Percentiles rank a stretch among this genome's conserved stretches.
These are phyloP conservation scores for Diplodia intermedia DNA, from an alignment of 2,329 filamentous ascomycete genomes.

Conservation along the genomic window DNA sequence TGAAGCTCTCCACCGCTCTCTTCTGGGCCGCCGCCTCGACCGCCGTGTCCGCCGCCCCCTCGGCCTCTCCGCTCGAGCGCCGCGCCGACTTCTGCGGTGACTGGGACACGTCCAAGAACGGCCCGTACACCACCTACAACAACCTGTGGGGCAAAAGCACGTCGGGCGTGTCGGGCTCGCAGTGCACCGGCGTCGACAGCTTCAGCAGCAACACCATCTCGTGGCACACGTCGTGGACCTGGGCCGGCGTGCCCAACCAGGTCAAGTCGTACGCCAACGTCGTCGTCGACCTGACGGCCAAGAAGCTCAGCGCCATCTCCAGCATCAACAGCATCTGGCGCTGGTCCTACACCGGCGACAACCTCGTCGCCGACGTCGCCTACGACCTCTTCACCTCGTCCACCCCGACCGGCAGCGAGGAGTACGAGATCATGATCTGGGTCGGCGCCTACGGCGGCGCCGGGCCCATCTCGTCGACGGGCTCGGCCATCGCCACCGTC, in stretches of 20 bases:
- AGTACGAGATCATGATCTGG: constrained; percentile 67
- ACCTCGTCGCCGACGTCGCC: constrained; percentile 63
- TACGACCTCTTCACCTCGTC: constrained; percentile 67
- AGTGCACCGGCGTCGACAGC: constrained; percentile 55
- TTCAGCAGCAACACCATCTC: constrained; percentile 47
- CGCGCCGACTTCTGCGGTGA: constrained; percentile 45
- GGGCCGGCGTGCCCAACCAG: constrained; percentile 47
- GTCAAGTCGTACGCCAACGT: constrained; percentile 55
- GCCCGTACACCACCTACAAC: constrained; percentile 45
- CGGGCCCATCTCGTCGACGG: constrained; percentile 65
- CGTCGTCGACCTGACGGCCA: constrained; percentile 34
- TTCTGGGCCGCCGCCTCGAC: constrained; percentile 40
- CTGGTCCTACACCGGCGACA: constrained; percentile 59
- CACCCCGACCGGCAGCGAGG: constrained; percentile 60
- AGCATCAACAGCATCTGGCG: constrained; percentile 55
- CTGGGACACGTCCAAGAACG: constrained; percentile 41
- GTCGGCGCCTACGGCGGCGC: constrained; percentile 63
- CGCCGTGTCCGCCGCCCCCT: constrained; percentile 40
- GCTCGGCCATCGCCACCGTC: constrained; percentile 60
- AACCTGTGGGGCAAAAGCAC: constrained; percentile 53
- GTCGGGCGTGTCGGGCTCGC: constrained; percentile 52
- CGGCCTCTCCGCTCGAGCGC: constrained; percentile 36
- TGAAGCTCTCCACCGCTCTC: constrained; percentile 41
- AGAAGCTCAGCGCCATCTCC: constrained; percentile 46
- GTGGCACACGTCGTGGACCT: constrained; percentile 55